Evolutionary conservation across 2,329 filamentous ascomycete species (phyloP).

Genomic region (Thermomyces lanuginosus): DNA sequence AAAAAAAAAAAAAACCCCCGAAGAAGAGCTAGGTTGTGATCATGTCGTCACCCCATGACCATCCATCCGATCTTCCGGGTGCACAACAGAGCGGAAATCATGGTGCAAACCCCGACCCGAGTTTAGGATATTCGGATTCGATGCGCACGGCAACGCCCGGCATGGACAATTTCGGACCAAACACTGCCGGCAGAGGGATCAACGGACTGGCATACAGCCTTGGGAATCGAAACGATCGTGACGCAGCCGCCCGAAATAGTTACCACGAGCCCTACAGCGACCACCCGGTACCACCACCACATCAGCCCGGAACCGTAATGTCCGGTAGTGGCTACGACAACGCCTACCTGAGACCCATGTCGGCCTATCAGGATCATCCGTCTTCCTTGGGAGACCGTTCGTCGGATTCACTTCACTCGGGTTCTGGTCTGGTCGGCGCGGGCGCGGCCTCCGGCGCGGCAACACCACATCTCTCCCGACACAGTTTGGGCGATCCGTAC

Average conservation of each 20-base stretch:
- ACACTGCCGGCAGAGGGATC: slow-evolving; percentile 47
- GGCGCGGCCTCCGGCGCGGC: slow-evolving; percentile 18
- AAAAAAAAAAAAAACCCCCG: too few relatives aligned
- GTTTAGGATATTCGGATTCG: slow-evolving; percentile 14
- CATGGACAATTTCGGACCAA: slow-evolving; percentile 49
- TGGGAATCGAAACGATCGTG: slow-evolving; percentile 47
- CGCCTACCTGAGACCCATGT: not conserved
- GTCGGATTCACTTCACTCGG: slow-evolving; percentile 12
- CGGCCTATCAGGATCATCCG: not conserved
- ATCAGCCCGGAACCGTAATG: slow-evolving; percentile 11
- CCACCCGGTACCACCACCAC: slow-evolving; percentile 6
- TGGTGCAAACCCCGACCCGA: slow-evolving; percentile 6
- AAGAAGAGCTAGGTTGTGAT: too few relatives aligned
- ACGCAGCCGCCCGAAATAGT: slow-evolving; percentile 48
- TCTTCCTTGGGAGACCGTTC: slow-evolving; percentile 1
- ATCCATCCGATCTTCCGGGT: slow-evolving; percentile 10
- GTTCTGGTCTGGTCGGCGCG: slow-evolving; percentile 18
- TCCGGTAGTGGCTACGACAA: slow-evolving; percentile 18
- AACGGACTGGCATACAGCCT: slow-evolving; percentile 50
- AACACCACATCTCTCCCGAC: slow-evolving; percentile 27
- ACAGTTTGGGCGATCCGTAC: slow-evolving; percentile 33
- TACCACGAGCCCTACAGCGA: slow-evolving; percentile 26
- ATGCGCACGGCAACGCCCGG: slow-evolving; percentile 38
- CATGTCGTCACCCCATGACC: too few relatives aligned
- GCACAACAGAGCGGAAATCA: slow-evolving; percentile 7